Percentiles rank a stretch among this genome's conserved stretches.
phyloP scores from a whole-genome alignment of 2,329 filamentous ascomycete genomes.

The Biscogniauxia mediterranea region DNA sequence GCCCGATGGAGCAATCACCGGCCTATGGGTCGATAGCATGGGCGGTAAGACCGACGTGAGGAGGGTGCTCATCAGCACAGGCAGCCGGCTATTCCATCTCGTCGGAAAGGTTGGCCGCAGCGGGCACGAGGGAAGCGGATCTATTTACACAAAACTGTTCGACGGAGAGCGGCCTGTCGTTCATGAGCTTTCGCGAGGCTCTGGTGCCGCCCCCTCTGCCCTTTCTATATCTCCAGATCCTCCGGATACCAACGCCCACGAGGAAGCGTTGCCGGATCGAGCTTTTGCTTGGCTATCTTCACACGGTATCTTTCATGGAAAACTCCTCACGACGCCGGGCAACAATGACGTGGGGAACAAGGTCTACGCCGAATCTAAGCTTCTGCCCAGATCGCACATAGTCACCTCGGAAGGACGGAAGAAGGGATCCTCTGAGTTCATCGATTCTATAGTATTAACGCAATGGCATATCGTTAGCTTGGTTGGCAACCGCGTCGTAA shows the following conservation, averaged over 20 bases:
- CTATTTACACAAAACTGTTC: constrained; percentile 84
- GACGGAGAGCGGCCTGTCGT: constrained; percentile 78
- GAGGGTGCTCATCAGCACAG: constrained; percentile 77
- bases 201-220: constrained; percentile 58
- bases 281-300: constrained; percentile 89
- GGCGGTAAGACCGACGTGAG: constrained; percentile 67
- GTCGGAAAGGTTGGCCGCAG: constrained; percentile 72
- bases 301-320: constrained; percentile 86
- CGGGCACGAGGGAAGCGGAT: constrained; percentile 74
- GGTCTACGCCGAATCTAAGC: constrained; percentile 75
- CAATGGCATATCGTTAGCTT: constrained; percentile 91
- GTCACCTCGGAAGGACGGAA: constrained; percentile 66
- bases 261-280: constrained; percentile 62
- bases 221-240: constrained; percentile 76
- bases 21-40: constrained; percentile 78
- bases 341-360: constrained; percentile 66
- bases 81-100: constrained; percentile 75
- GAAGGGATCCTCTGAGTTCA: constrained; percentile 66
- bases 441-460: constrained; percentile 79
- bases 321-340: constrained; percentile 61
- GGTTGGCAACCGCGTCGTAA: constrained; percentile 78
- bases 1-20: constrained; percentile 78
- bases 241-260: constrained; percentile 51
- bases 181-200: constrained; percentile 67
- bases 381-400: constrained; percentile 73